Conservation (phyloP, 345 rosid species). For the Acer yangbiense region DNA sequence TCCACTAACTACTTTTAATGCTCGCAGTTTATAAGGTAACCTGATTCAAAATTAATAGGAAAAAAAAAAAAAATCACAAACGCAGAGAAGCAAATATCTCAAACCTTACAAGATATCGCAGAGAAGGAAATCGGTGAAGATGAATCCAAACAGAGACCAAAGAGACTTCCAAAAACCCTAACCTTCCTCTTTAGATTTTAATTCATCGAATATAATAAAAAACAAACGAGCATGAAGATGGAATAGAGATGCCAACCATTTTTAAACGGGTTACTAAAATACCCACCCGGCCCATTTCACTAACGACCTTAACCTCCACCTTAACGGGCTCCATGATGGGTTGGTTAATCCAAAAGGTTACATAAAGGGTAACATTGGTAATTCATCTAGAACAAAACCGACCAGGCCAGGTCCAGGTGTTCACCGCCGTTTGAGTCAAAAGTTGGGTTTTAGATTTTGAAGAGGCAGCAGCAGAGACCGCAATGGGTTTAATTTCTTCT, state of each 20-base stretch:
- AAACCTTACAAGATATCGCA: conserved; percentile 7
- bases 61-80: not conserved
- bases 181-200: not conserved
- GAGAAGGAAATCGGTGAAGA: not conserved
- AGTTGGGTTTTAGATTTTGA: not conserved
- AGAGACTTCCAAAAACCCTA: conserved; percentile 8
- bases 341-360: no score
- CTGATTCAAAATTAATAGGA: conserved; percentile 1
- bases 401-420: not conserved
- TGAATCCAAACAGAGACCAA: not conserved
- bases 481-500: not conserved
- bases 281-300: not conserved
- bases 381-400: not conserved
- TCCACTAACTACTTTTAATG: not conserved
- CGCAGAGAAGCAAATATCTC: not conserved
- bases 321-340: no score
- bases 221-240: not conserved
- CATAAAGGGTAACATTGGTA: not conserved
- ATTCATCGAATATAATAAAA: not conserved
- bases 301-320: no score
- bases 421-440: not conserved
- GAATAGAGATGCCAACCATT: not conserved
- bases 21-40: not conserved
- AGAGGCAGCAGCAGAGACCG: not conserved
- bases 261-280: not conserved